Evolutionary conservation across 768 basidiomycete genomes (phyloP).

Genomic region (Chalciporus piperatus): DNA sequence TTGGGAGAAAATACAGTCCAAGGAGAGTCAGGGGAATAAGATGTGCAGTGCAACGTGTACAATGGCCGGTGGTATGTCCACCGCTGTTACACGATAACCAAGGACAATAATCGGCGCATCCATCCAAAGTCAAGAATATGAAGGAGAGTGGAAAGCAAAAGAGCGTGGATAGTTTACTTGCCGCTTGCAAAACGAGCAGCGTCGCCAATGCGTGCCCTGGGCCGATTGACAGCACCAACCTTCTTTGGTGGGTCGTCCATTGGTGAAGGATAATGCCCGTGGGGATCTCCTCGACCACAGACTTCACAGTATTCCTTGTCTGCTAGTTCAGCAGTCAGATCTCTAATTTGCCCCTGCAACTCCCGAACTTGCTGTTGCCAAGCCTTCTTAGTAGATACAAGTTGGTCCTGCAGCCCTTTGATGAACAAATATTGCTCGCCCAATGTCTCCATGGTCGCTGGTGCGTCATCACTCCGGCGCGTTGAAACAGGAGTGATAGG

Average conservation of each 20-base stretch:
- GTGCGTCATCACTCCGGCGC: slow-evolving; percentile 35
- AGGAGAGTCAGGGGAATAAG: slow-evolving; percentile 10
- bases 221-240: slow-evolving; percentile 54
- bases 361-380: slow-evolving; percentile 79
- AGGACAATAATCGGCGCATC: slow-evolving; percentile 12
- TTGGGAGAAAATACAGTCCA: slow-evolving; percentile 7
- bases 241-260: slow-evolving; percentile 23
- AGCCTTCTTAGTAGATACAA: slow-evolving; percentile 51
- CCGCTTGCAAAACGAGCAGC: slow-evolving; percentile 59
- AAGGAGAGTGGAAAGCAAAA: slow-evolving; percentile 10
- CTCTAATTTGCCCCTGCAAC: slow-evolving; percentile 68
- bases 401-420: slow-evolving; percentile 58
- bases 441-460: slow-evolving; percentile 19
- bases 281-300: slow-evolving; percentile 53
- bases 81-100: slow-evolving; percentile 12
- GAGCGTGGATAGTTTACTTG: slow-evolving; percentile 17
- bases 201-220: slow-evolving; percentile 65
- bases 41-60: slow-evolving; percentile 11
- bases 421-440: slow-evolving; percentile 48
- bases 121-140: slow-evolving; percentile 14
- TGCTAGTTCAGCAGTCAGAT: slow-evolving; percentile 62
- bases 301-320: slow-evolving; percentile 50
- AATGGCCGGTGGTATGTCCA: slow-evolving; percentile 6
- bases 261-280: slow-evolving; percentile 6
- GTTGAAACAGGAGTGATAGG: slow-evolving; percentile 45